These are phyloP conservation scores for Scytalidium sp. DNA, from an alignment of 2,329 filamentous ascomycete species.

Conservation along the genomic window DNA sequence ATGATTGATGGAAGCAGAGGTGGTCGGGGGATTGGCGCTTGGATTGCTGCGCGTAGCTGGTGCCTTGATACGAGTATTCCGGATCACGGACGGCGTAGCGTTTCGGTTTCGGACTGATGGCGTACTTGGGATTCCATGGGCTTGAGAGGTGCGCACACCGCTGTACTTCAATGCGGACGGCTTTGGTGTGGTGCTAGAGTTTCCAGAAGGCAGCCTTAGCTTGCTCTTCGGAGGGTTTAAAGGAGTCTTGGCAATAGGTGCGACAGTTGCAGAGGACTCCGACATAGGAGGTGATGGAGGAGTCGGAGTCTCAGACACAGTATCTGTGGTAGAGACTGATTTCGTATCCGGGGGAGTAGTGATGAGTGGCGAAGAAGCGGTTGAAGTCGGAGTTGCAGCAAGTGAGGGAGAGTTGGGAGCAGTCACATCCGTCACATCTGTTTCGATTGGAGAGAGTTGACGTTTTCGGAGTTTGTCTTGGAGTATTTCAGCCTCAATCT, in stretches of 20 bases:
- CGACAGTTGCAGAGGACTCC: slow-evolving; percentile 59
- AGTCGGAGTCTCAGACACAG: slow-evolving; percentile 67
- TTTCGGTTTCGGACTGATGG: slow-evolving; percentile 18
- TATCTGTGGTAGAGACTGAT: slow-evolving; percentile 53
- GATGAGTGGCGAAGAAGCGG: slow-evolving; percentile 86
- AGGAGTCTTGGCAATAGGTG: slow-evolving; percentile 21
- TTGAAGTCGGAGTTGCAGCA: slow-evolving; percentile 75
- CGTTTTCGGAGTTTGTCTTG: slow-evolving; percentile 88
- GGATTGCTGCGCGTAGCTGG: slow-evolving; percentile 39
- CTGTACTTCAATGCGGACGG: slow-evolving; percentile 30
- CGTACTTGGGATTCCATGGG: slow-evolving; percentile 12
- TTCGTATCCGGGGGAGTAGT: slow-evolving; percentile 78
- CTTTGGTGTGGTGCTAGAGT: slow-evolving; percentile 53
- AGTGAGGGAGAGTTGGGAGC: slow-evolving; percentile 69
- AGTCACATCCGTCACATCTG: slow-evolving; percentile 61
- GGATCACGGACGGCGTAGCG: slow-evolving; percentile 31
- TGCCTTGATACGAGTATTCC: slow-evolving; percentile 38
- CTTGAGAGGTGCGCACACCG: slow-evolving; percentile 19
- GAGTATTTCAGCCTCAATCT: slow-evolving; percentile 91
- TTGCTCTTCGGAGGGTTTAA: slow-evolving; percentile 35
- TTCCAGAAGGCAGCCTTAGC: slow-evolving; percentile 52
- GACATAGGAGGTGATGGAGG: slow-evolving; percentile 94
- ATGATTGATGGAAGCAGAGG: slow-evolving; percentile 75
- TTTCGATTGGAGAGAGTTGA: slow-evolving; percentile 57
- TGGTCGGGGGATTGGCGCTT: slow-evolving; percentile 22